Conservation (phyloP, 106 monocot species). For the Gastrodia elata region DNA sequence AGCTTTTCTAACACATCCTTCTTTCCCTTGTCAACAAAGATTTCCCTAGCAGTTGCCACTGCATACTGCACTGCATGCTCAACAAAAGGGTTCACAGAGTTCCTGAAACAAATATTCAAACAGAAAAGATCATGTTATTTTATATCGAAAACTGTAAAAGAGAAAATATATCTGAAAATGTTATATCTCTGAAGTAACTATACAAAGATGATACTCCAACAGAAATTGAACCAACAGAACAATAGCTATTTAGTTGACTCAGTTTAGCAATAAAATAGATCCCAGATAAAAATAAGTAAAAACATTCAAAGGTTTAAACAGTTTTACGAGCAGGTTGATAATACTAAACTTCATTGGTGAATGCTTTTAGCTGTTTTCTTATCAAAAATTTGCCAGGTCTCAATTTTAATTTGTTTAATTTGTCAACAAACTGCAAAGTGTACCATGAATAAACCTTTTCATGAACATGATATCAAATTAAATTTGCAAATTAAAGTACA, state of each 20-base stretch:
- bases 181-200: neutral
- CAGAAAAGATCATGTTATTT: neutral
- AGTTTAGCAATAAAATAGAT: neutral
- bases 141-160: neutral
- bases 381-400: neutral
- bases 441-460: neutral
- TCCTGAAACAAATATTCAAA: conserved; percentile 38
- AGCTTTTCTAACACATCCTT: conserved; percentile 52
- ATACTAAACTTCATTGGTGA: neutral
- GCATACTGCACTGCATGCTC: conserved; percentile 88
- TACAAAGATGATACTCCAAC: neutral
- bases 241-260: neutral
- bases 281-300: neutral
- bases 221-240: neutral
- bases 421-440: neutral
- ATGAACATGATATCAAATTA: neutral
- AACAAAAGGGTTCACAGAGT: conserved; percentile 75
- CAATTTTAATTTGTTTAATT: neutral
- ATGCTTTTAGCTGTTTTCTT: neutral
- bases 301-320: neutral
- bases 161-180: neutral
- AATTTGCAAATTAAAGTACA: neutral
- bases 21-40: conserved; percentile 30
- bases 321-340: neutral
- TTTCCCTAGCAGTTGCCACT: conserved; percentile 62